Evolutionary conservation across 2,329 filamentous ascomycete genomes (phyloP).

Genomic region (Aspergillus versicolor): DNA sequence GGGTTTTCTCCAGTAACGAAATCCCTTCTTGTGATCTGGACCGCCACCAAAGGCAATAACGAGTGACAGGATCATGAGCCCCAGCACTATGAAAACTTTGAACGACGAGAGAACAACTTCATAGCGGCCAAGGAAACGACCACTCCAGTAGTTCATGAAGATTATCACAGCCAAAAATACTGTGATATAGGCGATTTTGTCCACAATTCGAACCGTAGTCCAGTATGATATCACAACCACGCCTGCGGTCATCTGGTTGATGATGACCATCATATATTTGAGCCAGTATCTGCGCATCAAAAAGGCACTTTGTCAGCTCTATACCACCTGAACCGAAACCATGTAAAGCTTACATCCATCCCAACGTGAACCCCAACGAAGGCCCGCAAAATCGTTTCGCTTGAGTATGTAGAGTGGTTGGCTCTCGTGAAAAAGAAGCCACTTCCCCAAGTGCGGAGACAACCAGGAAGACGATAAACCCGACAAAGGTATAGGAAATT

Average conservation of each 20-base stretch:
- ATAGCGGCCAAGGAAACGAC: conserved; percentile 66
- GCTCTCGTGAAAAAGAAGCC: conserved; percentile 74
- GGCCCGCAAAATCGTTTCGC: conserved; percentile 76
- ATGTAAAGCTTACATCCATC: conserved; percentile 58
- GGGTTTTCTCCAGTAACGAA: conserved; percentile 63
- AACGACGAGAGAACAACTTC: conserved; percentile 58
- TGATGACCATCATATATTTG: conserved; percentile 80
- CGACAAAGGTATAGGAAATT: conserved; percentile 38
- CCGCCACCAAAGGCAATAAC: conserved; percentile 66
- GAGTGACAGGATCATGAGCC: conserved; percentile 63
- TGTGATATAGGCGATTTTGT: conserved; percentile 75
- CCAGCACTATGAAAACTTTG: conserved; percentile 66
- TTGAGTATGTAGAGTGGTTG: conserved; percentile 75
- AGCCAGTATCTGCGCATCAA: conserved; percentile 51
- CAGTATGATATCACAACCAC: conserved; percentile 76
- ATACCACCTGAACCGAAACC: neutral
- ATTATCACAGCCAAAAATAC: conserved; percentile 63
- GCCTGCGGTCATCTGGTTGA: conserved; percentile 78
- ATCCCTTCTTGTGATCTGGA: conserved; percentile 60
- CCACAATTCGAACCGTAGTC: conserved; percentile 63
- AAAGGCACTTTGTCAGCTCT: neutral
- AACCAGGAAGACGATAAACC: conserved; percentile 67
- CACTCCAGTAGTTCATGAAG: conserved; percentile 65
- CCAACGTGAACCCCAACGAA: conserved; percentile 74
- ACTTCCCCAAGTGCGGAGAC: conserved; percentile 79